Evolutionary conservation across 805 yeast genomes (phyloP), one percentile per base, ranked within the genome.

Genomic region (Ascoidea rubescens): DNA sequence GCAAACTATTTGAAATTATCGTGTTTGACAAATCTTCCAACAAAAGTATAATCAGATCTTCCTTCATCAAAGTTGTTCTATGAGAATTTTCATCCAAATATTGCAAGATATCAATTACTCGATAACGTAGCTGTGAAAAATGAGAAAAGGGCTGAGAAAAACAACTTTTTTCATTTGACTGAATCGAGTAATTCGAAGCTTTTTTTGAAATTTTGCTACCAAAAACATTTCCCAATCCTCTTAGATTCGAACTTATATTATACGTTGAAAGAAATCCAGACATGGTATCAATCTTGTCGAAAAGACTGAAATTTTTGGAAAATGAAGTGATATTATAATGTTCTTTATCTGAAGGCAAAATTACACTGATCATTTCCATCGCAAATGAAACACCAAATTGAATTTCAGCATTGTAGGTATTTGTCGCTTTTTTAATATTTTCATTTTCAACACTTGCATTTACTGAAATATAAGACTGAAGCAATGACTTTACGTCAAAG

Each of bases 361-460:
- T 75, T 4, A 77, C 64, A 4, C 93, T 88, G 1, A 96, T 95
- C 82, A 88, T 77, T 57, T 87, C 93, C 53, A 90, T 69, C 0
- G 99, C 98, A 72, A 91, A 87, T 0, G 95, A 82, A 49, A 89
- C 83, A 52, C 98, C 98, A 60, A 76, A 81, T 53, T 85, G 82
- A 46, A 86, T 75, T 28, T 43, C 43, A 49, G 17, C 28, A 32
- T 17, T 46, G 48, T 46, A 21, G 14, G 31, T 16, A 37, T 8
- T 8, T 8, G 8, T 37, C 48, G 47, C 46, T 42, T 58, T 65
- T 21, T 57, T 45, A 21, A 28, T 45, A 31, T 33, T 45, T 2
- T 42, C 50, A 10, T 32, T 50, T 30, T 49, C 55, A 33, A 54
- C 43, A 32, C 52, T 53, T n/a, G 56, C 47, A 14, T 60, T 51